Base-by-base conservation (phyloP, 441 rosid genomes). In the Pelargonium fulgidum region DNA sequence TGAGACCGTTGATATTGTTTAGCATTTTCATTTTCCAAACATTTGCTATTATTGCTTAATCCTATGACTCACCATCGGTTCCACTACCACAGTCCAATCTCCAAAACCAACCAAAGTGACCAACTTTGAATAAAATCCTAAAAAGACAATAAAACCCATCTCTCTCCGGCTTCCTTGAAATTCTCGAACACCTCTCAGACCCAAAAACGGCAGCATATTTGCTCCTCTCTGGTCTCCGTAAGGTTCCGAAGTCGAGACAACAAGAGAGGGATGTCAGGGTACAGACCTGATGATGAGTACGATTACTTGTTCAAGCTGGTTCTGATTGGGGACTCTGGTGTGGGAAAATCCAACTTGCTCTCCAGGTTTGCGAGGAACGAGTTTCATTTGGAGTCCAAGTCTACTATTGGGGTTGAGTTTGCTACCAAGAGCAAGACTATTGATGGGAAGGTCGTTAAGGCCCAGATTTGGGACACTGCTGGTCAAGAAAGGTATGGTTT, bases 391-490 rank as follows among this genome's bases (percentile, higher is more conserved):
- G 75, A 72, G 62, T 72, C 75, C 48, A 72, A 72, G 50, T 70
- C 75, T 10, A 72, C 75, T 33, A 73, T 73, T 24, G 76, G 76
- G 22, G 76, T 73, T 20, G 76, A 73, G 50, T 73, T 73, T 16
- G 71, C 68, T 62, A 73, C 76, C 41, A 73, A 68, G 62, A 73
- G 71, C 16, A 70, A 61, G 41, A 45, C 22, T n/a, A 68, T 73
- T 50, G 71, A 67, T 48, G 67, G 68, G 67, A 73, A 73, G 68
- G 68, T 44, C 71, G 33, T 73, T 67, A 73, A 73, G 66, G 76
- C 76, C 1, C 76, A 73, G 76, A 73, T 73, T 59, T 73, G 76
- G 76, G 76, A 73, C 26, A 73, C 76, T 41, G 76, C 76, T 12
- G 76, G 76, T 19, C 76, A 73, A 39, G 76, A 73, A 52, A 73